Evolutionary conservation across 176 grass and related monocot genomes (phyloP).

Genomic region (Hsuehochloa calcarea): DNA sequence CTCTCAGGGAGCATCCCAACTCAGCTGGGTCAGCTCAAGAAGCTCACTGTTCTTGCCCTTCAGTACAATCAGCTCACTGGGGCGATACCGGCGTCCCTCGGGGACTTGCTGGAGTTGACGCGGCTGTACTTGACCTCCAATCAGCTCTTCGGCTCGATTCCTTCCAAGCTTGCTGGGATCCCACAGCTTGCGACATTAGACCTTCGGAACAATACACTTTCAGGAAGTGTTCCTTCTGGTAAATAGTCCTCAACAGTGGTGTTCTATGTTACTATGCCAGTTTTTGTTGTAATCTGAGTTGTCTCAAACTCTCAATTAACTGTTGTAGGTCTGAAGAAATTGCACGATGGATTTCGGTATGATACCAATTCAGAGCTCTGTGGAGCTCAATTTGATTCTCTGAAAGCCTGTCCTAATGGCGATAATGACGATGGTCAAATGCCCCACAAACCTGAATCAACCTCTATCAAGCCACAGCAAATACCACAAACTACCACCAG

Average conservation of each 20-base stretch:
- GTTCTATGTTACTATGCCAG: not conserved
- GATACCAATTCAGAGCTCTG: conserved; percentile 70
- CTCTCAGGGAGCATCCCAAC: conserved; percentile 72
- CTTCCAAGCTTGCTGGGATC: conserved; percentile 58
- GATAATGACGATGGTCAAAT: conserved; percentile 22
- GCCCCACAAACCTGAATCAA: conserved; percentile 75
- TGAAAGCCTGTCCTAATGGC: conserved; percentile 46
- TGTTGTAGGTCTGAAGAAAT: conserved; percentile 59
- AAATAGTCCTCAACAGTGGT: conserved; percentile 2
- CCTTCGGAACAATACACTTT: conserved; percentile 69
- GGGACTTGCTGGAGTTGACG: conserved; percentile 51
- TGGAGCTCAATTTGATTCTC: conserved; percentile 55
- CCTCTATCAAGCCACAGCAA: conserved; percentile 44
- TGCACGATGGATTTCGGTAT: conserved; percentile 57
- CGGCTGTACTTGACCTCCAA: conserved; percentile 88
- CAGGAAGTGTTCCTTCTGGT: conserved; percentile 80
- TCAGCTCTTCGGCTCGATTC: conserved; percentile 70
- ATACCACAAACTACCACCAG: conserved; percentile 41
- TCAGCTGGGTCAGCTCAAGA: conserved; percentile 61
- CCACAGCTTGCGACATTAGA: conserved; percentile 51
- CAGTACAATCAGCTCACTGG: conserved; percentile 76
- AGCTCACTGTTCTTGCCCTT: conserved; percentile 67
- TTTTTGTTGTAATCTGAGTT: conserved; percentile 9
- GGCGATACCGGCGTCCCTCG: conserved; percentile 67
- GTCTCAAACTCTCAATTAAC: not conserved